Percentiles rank a stretch among this genome's conserved stretches.
Evolutionary conservation across 305 asterid genomes (phyloP).

Genomic region (Fraxinus paxiana): DNA sequence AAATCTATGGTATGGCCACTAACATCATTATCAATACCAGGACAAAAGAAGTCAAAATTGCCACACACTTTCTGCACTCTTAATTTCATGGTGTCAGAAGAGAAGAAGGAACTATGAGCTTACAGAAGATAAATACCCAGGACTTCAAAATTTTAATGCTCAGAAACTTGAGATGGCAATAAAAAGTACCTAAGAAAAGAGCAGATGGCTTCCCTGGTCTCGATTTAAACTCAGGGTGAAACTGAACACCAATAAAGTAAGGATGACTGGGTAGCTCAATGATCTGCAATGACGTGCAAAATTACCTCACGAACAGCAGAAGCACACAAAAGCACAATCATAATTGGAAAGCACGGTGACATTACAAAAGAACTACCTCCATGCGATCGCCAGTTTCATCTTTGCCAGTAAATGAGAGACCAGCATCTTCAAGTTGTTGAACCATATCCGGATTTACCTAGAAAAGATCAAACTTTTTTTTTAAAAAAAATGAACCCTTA

Average conservation of each 20-base stretch:
- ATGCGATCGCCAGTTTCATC: constrained; percentile 85
- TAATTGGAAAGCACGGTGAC: neutral
- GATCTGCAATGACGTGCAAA: constrained; percentile 44
- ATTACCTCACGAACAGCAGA: neutral
- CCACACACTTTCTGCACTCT: neutral
- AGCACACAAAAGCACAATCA: neutral
- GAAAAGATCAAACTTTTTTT: constrained; percentile 22
- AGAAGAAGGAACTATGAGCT: neutral
- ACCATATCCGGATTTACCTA: constrained; percentile 93
- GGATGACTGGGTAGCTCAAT: constrained; percentile 77
- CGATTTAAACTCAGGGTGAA: constrained; percentile 91
- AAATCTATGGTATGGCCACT: neutral
- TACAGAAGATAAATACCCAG: neutral
- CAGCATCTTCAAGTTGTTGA: constrained; percentile 66
- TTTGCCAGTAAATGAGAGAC: constrained; percentile 78
- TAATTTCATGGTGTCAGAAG: neutral
- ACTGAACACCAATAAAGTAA: constrained; percentile 79
- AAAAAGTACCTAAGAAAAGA: constrained; percentile 60
- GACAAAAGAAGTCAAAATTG: neutral
- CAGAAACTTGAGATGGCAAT: neutral
- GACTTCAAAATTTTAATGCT: neutral
- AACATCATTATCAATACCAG: neutral
- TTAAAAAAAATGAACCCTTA: neutral
- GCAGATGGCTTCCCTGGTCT: constrained; percentile 90
- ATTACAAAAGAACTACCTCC: constrained; percentile 56